These are phyloP conservation scores for Mortierella sp. DNA, from an alignment of 371 early-diverging fungal species.

Conservation along the genomic window DNA sequence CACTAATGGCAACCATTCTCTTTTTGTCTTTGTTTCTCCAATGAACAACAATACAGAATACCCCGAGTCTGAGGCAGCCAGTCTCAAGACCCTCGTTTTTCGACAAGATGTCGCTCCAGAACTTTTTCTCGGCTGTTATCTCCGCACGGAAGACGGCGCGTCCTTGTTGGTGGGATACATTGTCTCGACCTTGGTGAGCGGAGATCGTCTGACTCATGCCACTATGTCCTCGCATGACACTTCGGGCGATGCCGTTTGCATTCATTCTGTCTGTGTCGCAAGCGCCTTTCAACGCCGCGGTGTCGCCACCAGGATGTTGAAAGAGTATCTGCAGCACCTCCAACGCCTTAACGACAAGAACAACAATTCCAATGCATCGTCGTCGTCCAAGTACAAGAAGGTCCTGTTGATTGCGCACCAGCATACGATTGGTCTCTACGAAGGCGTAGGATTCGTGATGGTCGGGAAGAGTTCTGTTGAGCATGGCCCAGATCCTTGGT, in stretches of 20 bases:
- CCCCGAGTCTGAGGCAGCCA: slow-evolving; percentile 77
- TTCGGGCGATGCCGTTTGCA: slow-evolving; percentile 72
- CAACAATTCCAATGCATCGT: not conserved
- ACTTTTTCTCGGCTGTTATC: slow-evolving; percentile 72
- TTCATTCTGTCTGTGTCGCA: slow-evolving; percentile 79
- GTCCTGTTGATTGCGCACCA: slow-evolving; percentile 73
- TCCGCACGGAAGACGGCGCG: slow-evolving; percentile 18
- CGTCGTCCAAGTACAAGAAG: slow-evolving; percentile 31
- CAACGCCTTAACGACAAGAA: not conserved
- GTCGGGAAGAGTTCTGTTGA: slow-evolving; percentile 71
- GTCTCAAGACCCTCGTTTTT: slow-evolving; percentile 66
- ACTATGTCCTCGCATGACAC: slow-evolving; percentile 78
- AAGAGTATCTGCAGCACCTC: slow-evolving; percentile 63
- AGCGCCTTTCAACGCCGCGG: slow-evolving; percentile 68
- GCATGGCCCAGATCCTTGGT: slow-evolving; percentile 80
- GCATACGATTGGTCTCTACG: slow-evolving; percentile 69
- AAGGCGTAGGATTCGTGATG: slow-evolving; percentile 71
- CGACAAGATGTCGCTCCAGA: slow-evolving; percentile 69
- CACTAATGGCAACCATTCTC: not conserved
- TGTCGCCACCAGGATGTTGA: slow-evolving; percentile 67
- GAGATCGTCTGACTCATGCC: slow-evolving; percentile 69
- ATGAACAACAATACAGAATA: slow-evolving; percentile 54
- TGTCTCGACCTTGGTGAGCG: slow-evolving; percentile 66
- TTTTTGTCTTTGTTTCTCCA: slow-evolving; percentile 6
- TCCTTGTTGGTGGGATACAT: slow-evolving; percentile 69